Evolutionary conservation across 1,284 basidiomycete species (phyloP).

Genomic region (Xerocomus nothofagi): DNA sequence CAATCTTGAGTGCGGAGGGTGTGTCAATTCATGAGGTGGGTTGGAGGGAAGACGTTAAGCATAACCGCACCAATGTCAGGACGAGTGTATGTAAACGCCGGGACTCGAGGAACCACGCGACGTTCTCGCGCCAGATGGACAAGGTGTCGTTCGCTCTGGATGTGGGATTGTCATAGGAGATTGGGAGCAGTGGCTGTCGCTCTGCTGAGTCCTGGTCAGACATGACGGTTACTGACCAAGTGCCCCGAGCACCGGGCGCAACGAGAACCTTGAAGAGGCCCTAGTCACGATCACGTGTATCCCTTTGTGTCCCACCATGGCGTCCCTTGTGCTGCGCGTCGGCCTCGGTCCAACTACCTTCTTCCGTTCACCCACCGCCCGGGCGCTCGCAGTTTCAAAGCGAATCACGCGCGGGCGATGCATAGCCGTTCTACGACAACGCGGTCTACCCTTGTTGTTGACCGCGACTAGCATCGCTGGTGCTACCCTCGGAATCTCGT

Average conservation of each 20-base stretch:
- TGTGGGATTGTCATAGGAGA: slow-evolving; percentile 23
- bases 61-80: slow-evolving; percentile 52
- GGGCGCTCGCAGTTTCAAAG: slow-evolving; percentile 2
- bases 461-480: slow-evolving; percentile 35
- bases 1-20: slow-evolving; percentile 44
- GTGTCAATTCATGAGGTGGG: slow-evolving; percentile 12
- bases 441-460: slow-evolving; percentile 21
- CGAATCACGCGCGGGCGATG: background rate
- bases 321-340: slow-evolving; percentile 13
- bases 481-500: slow-evolving; percentile 39
- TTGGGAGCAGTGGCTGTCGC: slow-evolving; percentile 53
- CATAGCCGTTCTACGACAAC: background rate
- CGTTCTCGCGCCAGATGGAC: slow-evolving; percentile 37
- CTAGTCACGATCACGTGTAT: slow-evolving; percentile 34
- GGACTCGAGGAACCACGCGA: slow-evolving; percentile 55
- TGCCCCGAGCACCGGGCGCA: too few relatives aligned
- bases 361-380: background rate
- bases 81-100: slow-evolving; percentile 54
- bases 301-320: slow-evolving; percentile 2
- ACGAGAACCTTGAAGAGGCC: background rate
- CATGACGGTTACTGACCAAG: slow-evolving; percentile 35
- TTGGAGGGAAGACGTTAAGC: slow-evolving; percentile 14
- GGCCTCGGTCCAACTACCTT: slow-evolving; percentile 17
- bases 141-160: slow-evolving; percentile 18
- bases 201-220: slow-evolving; percentile 45